These are phyloP conservation scores for Pseudevernia furfuracea DNA, from an alignment of 495 filamentous ascomycete genomes.

Conservation along the genomic window DNA sequence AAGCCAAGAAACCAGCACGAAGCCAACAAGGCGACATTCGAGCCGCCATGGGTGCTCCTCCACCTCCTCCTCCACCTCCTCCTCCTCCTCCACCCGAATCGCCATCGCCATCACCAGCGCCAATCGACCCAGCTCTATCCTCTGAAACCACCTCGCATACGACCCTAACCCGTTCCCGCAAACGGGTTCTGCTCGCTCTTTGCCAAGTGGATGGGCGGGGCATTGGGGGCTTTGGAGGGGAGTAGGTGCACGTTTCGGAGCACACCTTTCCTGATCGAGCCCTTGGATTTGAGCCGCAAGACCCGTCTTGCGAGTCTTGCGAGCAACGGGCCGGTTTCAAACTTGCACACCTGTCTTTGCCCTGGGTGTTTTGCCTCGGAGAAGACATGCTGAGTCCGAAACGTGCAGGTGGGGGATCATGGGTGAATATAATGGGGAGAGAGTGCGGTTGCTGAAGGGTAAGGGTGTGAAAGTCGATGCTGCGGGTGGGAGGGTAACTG, in stretches of 20 bases:
- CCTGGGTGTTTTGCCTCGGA: neutral
- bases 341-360: neutral
- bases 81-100: neutral
- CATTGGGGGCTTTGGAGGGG: constrained; percentile 27
- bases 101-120: constrained; percentile 3
- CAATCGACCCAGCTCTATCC: constrained; percentile 17
- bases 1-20: constrained; percentile 1
- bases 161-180: constrained; percentile 39
- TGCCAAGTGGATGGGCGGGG: constrained; percentile 46
- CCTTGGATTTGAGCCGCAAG: neutral
- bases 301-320: neutral
- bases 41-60: constrained; percentile 5
- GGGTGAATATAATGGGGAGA: constrained; percentile 19
- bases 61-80: neutral
- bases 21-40: constrained; percentile 15
- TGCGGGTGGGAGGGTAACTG: constrained; percentile 13
- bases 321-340: neutral
- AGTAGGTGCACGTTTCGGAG: neutral
- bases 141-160: constrained; percentile 23
- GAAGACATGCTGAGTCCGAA: neutral
- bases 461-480: constrained; percentile 24
- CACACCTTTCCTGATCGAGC: neutral
- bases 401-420: constrained; percentile 16
- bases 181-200: constrained; percentile 51
- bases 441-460: constrained; percentile 18